A percentile compares a stretch with the other conserved stretches of the same genome.
These are phyloP conservation scores for Cenococcum geophilum DNA, from an alignment of 495 filamentous ascomycete genomes.

Conservation along the genomic window DNA sequence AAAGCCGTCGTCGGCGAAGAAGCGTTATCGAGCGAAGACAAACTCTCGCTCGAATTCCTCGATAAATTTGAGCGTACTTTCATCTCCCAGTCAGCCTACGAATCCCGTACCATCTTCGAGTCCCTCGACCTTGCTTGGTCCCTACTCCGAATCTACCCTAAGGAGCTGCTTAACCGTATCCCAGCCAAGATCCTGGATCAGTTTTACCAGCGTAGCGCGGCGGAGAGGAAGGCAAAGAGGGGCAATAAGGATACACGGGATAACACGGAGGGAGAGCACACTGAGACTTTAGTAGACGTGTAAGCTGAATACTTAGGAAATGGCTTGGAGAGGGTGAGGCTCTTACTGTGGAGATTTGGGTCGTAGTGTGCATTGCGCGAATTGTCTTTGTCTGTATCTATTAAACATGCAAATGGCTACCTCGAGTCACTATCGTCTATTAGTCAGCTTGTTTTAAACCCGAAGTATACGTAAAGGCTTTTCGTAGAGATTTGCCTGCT, in stretches of 20 bases:
- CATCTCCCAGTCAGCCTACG: constrained; percentile 88
- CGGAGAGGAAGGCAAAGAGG: constrained; percentile 50
- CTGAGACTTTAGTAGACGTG: constrained; percentile 39
- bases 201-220: constrained; percentile 76
- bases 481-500: too few species aligned
- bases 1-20: constrained; percentile 99
- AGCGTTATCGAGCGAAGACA: constrained; percentile 90
- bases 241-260: constrained; percentile 59
- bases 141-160: constrained; percentile 89
- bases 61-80: constrained; percentile 96
- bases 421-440: too few species aligned
- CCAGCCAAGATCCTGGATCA: constrained; percentile 88
- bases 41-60: constrained; percentile 94
- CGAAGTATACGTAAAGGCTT: too few species aligned
- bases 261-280: constrained; percentile 50
- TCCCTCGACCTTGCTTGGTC: constrained; percentile 95
- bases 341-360: too few species aligned
- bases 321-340: too few species aligned
- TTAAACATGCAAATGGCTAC: too few species aligned
- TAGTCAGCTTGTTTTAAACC: too few species aligned
- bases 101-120: constrained; percentile 81
- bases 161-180: constrained; percentile 94
- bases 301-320: constrained; percentile 1
- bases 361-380: too few species aligned
- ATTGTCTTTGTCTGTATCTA: too few species aligned